Evolutionary conservation across 371 early-diverging fungal species (phyloP), one percentile per base, ranked within the genome.

Genomic region (Actinomucor elegans): DNA sequence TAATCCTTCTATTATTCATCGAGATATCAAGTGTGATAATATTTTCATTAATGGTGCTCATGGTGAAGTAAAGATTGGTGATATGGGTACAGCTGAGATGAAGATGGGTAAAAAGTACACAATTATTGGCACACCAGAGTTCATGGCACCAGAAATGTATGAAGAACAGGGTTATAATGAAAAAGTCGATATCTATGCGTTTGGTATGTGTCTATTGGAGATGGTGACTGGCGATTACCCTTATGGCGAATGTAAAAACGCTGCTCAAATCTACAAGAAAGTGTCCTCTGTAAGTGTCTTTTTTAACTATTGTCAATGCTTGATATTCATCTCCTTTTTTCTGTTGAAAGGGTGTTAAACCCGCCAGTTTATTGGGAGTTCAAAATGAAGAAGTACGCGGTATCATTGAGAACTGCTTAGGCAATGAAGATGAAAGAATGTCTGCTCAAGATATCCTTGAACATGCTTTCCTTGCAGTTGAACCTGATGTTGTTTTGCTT

Each of bases 81-180:
- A 95, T 69, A 84, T 95, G 85, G 95, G 95, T 11, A 88, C 89
- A 0, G 93, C 95, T 5, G 90, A 88, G 66, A 68, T 68, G 66
- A 66, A 61, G 33, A 41, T 70, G 52, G 90, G 91, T 75, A 89
- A 92, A 48, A 88, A 89, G 56, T 92, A 91, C 54, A 94, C 94
- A 1, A 81, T 94, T 27, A 90, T 93, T 49, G 93, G 94, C 17
- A 94, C 94, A 1, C 94, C 94, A 7, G 92, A 95, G 61, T 96
- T 93, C 56, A 92, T 94, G 92, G 94, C 91, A n/a, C 95, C 95
- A n/a, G 95, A 95, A 71, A 86, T 94, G 78, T 95, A 96, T 64
- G 89, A 91, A 54, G 93, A 93, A 66, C 83, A 89, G 46, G 87
- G 89, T 27, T 95, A 96, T 71, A 87, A 77, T 61, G 94, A 92